These are phyloP conservation scores for Mortierella sp. DNA, from an alignment of 371 early-diverging fungal genomes.

Conservation along the genomic window DNA sequence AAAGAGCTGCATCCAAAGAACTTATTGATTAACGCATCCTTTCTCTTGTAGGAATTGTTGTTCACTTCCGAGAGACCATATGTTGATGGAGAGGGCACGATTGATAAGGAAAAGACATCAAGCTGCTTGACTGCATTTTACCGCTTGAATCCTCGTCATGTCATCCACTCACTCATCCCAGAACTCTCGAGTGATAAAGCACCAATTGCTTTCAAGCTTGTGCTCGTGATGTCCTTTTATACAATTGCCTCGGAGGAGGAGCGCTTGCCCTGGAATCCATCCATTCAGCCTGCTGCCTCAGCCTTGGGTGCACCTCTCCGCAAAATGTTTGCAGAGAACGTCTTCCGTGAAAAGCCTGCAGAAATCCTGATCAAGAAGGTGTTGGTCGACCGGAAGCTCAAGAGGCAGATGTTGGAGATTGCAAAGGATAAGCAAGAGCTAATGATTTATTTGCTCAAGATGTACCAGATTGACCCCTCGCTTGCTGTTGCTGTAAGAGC, in stretches of 20 bases:
- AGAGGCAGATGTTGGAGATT: slow-evolving; percentile 60
- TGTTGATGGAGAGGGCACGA: slow-evolving; percentile 64
- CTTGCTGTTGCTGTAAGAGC: slow-evolving; percentile 77
- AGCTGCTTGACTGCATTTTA: slow-evolving; percentile 83
- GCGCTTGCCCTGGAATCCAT: slow-evolving; percentile 80
- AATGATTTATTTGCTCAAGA: slow-evolving; percentile 76
- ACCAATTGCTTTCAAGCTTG: slow-evolving; percentile 77
- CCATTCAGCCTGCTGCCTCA: slow-evolving; percentile 71
- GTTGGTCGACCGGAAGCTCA: slow-evolving; percentile 36
- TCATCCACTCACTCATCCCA: slow-evolving; percentile 74
- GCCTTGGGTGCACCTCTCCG: slow-evolving; percentile 76
- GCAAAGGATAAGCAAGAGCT: slow-evolving; percentile 76
- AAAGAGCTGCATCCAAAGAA: too few species aligned
- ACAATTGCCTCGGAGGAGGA: slow-evolving; percentile 78
- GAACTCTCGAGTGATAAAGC: slow-evolving; percentile 74
- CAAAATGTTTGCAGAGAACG: slow-evolving; percentile 71
- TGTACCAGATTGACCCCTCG: slow-evolving; percentile 79
- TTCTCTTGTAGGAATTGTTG: slow-evolving; percentile 62
- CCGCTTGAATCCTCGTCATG: slow-evolving; percentile 75
- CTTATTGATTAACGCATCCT: too few species aligned
- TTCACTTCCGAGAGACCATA: slow-evolving; percentile 71
- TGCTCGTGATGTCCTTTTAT: slow-evolving; percentile 80
- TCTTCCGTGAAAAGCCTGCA: slow-evolving; percentile 55
- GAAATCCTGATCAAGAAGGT: slow-evolving; percentile 35
- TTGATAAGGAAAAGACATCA: slow-evolving; percentile 73